Evolutionary conservation across 1,284 basidiomycete species (phyloP), one percentile per base, ranked within the genome.

Genomic region (Moesziomyces antarcticus): DNA sequence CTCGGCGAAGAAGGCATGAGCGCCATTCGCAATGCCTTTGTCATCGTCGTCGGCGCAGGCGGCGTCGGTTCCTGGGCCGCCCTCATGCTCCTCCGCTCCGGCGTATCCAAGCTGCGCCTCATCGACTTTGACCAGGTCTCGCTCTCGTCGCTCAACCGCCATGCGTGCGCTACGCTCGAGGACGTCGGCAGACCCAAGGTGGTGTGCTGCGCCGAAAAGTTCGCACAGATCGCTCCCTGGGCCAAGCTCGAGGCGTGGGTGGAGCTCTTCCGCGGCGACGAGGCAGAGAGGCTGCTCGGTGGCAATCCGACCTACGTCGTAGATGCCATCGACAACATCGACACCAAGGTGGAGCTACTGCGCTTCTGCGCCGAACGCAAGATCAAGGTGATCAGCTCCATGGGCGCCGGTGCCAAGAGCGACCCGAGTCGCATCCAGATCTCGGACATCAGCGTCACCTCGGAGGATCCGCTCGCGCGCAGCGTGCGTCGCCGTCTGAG

Each of bases 151-250:
- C 94, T 0, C 87, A 82, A 82, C 48, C 67, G 80, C 51, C 96
- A 99, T 82, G 94, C 96, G 9, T 93, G 93, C 22, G 97, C 97
- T n/a, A 89, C 88, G 1, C 88, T 94, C 24, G 88, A 90, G 8
- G 96, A 99, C 79, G 97, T 99, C 48, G 97, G 95, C 18, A 92
- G 90, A 10, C 92, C 95, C 0, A 99, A 99, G 85, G 97, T 98
- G 86, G 87, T 84, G 88, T 91, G 86, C 85, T 97, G 84, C 89
- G 91, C 87, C 86, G 90, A 84, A 86, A 91, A 58, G 85, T 94
- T 86, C 87, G 88, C 83, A 65, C 86, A 90, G 63, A 90, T 99
- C 33, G 88, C 88, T 13, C 88, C 88, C 1, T 89, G 88, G 88
- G 91, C 75, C 87, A 85, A 85, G 35, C 85, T 92, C 2, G 91